phyloP scores from a whole-genome alignment of 73 alveolate genomes.

The Paramecium bursaria region DNA sequence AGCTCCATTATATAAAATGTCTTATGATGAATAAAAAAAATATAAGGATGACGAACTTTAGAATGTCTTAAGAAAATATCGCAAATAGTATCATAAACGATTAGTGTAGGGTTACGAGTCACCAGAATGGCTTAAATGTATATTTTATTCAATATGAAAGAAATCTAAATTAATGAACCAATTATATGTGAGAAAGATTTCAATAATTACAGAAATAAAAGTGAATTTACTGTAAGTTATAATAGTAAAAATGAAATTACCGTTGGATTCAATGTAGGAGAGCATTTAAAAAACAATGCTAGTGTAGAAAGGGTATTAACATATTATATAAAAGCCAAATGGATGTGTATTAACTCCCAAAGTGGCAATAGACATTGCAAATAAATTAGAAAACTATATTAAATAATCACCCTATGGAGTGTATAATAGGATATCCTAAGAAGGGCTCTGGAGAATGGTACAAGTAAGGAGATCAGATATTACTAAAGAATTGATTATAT shows the following conservation, averaged over 20 bases:
- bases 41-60: conserved; percentile 43
- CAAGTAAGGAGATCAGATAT: conserved; percentile 72
- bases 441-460: conserved; percentile 83
- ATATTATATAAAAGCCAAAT: conserved; percentile 11
- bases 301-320: conserved; percentile 77
- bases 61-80: conserved; percentile 42
- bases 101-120: conserved; percentile 35
- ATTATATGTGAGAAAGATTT: conserved; percentile 56
- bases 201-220: conserved; percentile 82
- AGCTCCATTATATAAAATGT: conserved; percentile 60
- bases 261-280: conserved; percentile 86
- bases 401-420: conserved; percentile 72
- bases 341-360: conserved; percentile 70
- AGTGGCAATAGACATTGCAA: conserved; percentile 71
- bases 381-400: conserved; percentile 68
- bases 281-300: conserved; percentile 74
- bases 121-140: conserved; percentile 55
- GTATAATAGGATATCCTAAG: conserved; percentile 70
- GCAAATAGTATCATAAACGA: conserved; percentile 26
- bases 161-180: conserved; percentile 39
- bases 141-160: neutral
- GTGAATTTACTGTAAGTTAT: conserved; percentile 85
- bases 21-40: conserved; percentile 60
- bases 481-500: conserved; percentile 74
- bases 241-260: conserved; percentile 70